Base-by-base conservation (phyloP, 2,329 filamentous ascomycete genomes). In the Pyrenochaeta sp. region DNA sequence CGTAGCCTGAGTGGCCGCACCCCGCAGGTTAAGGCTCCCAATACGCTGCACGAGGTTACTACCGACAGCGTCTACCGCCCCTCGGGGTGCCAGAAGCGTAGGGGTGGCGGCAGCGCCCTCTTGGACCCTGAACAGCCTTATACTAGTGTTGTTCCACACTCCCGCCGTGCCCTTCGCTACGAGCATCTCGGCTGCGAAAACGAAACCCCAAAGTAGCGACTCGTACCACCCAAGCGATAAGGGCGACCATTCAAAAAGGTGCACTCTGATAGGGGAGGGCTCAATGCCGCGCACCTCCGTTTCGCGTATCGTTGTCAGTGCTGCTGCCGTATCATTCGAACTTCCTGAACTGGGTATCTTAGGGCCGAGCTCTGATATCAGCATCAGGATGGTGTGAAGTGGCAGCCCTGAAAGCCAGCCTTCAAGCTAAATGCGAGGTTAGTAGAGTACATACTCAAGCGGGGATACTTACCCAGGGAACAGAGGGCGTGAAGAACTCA, bases 201-300 rank as follows among this genome's bases (percentile, higher is more conserved):
- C 87, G 65, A 97, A 91, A 14, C 92, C 89, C 95, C 95, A 99
- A 9, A 99, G 82, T 11, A 98, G 82, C 4, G 91, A 94, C 75
- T 97, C 92, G 74, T 98, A 97, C 95, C 95, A 98, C 43, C 93
- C 94, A 45, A 98, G 82, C 0, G 91, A 90, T 30, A 97, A 81
- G 0, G 91, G 88, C 2, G 92, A 94, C 94, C 94, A 98, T 77
- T 97, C 92, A 68, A 98, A 98, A 12, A 91, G 89, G 71, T 97
- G 93, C 14, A 95, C 89, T 29, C 90, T 85, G 46, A 91, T 83
- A 0, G 89, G 82, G 1, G 87, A 87, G 0, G 90, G 85, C 40
- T 97, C 92, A 32, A 97, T 86, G 7, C 87, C 88, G 9, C 87
- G 83, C 37, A 96, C 79, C 45, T 85, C 82, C 1, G 89, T 83